Evolutionary conservation across 2,329 filamentous ascomycete species (phyloP).

Genomic region (Ophiobolus disseminans): DNA sequence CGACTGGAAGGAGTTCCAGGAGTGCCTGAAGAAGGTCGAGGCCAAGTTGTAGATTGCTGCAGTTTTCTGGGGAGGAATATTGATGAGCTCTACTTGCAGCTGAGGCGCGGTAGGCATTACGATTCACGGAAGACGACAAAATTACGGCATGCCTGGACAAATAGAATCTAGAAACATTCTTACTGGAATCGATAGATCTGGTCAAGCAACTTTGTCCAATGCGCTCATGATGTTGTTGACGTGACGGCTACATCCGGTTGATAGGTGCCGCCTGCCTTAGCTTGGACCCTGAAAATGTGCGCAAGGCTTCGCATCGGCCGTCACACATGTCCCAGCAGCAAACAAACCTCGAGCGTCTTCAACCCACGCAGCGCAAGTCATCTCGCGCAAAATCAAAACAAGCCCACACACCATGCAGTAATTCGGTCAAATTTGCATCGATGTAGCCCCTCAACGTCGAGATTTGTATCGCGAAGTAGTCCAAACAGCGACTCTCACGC

Average conservation of each 20-base stretch:
- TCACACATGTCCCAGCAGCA: too few relatives aligned
- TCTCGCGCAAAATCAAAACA: too few relatives aligned
- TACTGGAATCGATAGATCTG: constrained; percentile 11
- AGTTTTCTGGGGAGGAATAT: constrained; percentile 9
- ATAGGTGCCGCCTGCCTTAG: too few relatives aligned
- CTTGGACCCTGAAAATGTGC: too few relatives aligned
- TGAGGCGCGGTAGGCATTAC: constrained; percentile 21
- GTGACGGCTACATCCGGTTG: not conserved
- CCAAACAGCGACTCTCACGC: too few relatives aligned
- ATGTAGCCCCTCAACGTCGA: too few relatives aligned
- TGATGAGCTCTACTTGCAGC: constrained; percentile 18
- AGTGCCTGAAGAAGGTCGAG: constrained; percentile 58
- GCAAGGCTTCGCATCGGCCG: too few relatives aligned
- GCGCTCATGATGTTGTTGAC: not conserved
- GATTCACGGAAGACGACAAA: constrained; percentile 28
- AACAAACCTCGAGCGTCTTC: too few relatives aligned
- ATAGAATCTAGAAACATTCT: constrained; percentile 26
- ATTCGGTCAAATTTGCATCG: too few relatives aligned
- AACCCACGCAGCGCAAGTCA: too few relatives aligned
- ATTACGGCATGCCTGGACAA: constrained; percentile 20
- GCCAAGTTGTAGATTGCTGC: constrained; percentile 39
- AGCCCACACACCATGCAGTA: too few relatives aligned
- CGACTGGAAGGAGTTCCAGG: constrained; percentile 60
- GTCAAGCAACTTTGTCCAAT: not conserved
- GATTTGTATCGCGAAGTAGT: too few relatives aligned